These are phyloP conservation scores for Roridomyces roridus DNA, from an alignment of 768 basidiomycete species.

Conservation along the genomic window DNA sequence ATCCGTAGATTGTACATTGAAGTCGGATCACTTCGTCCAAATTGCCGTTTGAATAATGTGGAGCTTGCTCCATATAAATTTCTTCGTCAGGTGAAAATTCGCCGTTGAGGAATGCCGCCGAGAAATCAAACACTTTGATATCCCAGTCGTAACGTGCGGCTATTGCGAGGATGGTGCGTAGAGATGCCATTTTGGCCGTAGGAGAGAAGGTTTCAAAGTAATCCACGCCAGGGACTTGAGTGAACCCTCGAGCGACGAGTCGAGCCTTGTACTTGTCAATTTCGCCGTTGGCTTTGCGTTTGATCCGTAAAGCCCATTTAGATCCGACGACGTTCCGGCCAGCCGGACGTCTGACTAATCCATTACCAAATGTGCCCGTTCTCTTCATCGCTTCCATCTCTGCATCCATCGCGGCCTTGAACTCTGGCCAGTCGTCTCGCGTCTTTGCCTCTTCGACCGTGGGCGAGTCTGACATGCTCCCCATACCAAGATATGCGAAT, in stretches of 20 bases:
- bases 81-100: too few species aligned
- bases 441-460: too few species aligned
- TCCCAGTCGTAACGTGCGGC: constrained; percentile 14
- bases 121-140: constrained; percentile 21
- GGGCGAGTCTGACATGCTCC: too few species aligned
- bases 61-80: too few species aligned
- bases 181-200: not conserved
- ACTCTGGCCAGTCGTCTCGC: too few species aligned
- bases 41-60: too few species aligned
- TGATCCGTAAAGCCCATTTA: too few species aligned
- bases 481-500: too few species aligned
- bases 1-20: too few species aligned
- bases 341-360: constrained; percentile 24
- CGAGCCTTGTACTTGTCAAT: constrained; percentile 37
- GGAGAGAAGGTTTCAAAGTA: too few species aligned
- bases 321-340: constrained; percentile 27
- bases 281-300: constrained; percentile 36
- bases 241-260: not conserved
- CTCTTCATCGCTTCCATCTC: not conserved
- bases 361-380: constrained; percentile 14
- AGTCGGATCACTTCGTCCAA: too few species aligned
- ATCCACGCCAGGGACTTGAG: constrained; percentile 30
- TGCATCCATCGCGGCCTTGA: not conserved
- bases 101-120: too few species aligned
- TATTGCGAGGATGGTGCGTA: not conserved